These are phyloP conservation scores for Cupressus sempervirens DNA, from an alignment of 75 land plant species.

Conservation along the genomic window DNA sequence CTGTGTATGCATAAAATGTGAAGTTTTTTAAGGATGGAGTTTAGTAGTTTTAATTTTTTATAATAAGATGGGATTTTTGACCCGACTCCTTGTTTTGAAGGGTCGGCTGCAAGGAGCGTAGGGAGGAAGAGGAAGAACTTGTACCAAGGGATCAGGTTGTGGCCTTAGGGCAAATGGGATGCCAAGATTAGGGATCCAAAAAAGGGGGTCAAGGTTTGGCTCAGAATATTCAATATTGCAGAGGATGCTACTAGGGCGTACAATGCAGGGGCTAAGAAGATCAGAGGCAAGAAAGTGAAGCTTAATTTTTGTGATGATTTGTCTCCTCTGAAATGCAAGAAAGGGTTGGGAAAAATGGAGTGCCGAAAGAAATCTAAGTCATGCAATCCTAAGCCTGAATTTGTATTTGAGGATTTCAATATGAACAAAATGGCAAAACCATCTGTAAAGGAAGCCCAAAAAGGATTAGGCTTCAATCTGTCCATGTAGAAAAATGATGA, in stretches of 20 bases:
- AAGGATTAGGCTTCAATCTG: background rate
- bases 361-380: background rate
- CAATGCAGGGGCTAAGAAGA: background rate
- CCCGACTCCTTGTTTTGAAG: background rate
- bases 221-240: constrained; percentile 2
- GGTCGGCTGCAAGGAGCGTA: background rate
- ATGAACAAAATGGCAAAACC: background rate
- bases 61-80: background rate
- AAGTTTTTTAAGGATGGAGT: background rate
- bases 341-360: background rate
- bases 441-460: background rate
- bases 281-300: constrained; percentile 1
- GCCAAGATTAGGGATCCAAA: constrained; percentile 1
- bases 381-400: background rate
- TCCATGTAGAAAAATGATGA: background rate
- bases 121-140: constrained; percentile 5
- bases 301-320: background rate
- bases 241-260: constrained; percentile 1
- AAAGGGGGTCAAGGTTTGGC: background rate
- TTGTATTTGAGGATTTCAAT: background rate
- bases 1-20: background rate
- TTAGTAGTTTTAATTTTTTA: background rate
- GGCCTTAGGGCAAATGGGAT: constrained; percentile 5
- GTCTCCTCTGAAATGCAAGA: background rate
- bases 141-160: constrained; percentile 1